Conservation (phyloP, 148 eudicot species). For the Rhododendron kiyosumense region DNA sequence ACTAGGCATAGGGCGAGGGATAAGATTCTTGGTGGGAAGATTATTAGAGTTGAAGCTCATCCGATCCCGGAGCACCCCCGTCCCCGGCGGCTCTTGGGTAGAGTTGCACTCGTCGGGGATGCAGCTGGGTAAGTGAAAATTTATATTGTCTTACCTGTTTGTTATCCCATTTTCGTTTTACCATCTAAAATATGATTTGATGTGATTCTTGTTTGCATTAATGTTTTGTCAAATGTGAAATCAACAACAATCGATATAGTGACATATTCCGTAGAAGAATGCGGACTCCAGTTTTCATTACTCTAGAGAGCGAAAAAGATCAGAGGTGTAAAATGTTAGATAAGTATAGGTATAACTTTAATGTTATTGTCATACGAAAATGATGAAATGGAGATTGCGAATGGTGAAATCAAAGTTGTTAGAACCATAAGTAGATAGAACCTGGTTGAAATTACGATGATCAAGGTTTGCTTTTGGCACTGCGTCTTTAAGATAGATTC, state of each 20-base stretch:
- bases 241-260: not conserved
- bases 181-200: not conserved
- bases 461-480: not conserved
- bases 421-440: not conserved
- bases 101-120: conserved; percentile 85
- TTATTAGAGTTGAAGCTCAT: conserved; percentile 94
- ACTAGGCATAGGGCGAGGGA: conserved; percentile 75
- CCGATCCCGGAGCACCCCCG: conserved; percentile 96
- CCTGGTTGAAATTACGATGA: not conserved
- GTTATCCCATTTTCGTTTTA: not conserved
- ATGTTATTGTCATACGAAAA: not conserved
- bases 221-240: not conserved
- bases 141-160: not conserved
- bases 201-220: not conserved
- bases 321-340: not conserved
- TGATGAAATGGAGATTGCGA: not conserved
- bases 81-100: conserved; percentile 55
- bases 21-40: conserved; percentile 81
- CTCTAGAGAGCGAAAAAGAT: not conserved
- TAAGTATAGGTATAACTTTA: too few relatives aligned
- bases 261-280: not conserved
- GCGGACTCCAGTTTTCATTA: not conserved
- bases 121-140: conserved; percentile 65
- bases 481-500: not conserved
- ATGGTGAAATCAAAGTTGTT: not conserved